These are phyloP conservation scores for Aspergillus awamori DNA, from an alignment of 2,329 filamentous ascomycete species.

Conservation along the genomic window DNA sequence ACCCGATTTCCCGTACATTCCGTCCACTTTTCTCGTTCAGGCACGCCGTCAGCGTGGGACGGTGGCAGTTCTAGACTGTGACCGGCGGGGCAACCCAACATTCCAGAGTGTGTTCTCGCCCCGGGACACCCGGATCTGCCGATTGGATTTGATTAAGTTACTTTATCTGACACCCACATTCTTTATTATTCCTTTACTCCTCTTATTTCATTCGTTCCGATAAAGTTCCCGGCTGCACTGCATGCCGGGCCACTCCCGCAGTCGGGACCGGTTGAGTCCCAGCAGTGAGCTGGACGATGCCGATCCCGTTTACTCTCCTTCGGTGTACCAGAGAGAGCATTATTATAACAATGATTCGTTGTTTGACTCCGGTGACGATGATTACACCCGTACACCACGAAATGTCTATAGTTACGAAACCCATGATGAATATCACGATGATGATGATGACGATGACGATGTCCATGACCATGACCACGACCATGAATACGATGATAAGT, in stretches of 20 bases:
- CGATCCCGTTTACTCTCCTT: constrained; percentile 18
- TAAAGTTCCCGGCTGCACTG: constrained; percentile 12
- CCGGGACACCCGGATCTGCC: neutral
- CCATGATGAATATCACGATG: constrained; percentile 21
- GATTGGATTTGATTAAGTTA: neutral
- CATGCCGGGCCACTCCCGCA: constrained; percentile 40
- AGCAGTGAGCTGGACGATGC: constrained; percentile 25
- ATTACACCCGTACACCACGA: neutral
- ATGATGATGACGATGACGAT: constrained; percentile 26
- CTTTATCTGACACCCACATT: neutral
- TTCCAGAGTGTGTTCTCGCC: neutral
- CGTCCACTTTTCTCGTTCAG: neutral
- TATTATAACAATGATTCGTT: neutral
- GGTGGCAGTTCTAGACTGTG: neutral
- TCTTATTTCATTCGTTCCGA: constrained; percentile 5
- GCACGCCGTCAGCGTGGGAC: neutral
- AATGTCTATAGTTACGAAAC: neutral
- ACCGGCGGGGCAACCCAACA: neutral
- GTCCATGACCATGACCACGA: constrained; percentile 12
- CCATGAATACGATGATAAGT: constrained; percentile 12
- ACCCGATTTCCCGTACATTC: no score
- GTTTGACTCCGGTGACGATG: neutral
- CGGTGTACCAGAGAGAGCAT: constrained; percentile 8
- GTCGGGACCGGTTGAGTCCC: constrained; percentile 36
- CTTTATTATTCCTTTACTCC: neutral